These are phyloP conservation scores for Pleurotus eryngii DNA, from an alignment of 768 basidiomycete genomes.

Conservation along the genomic window DNA sequence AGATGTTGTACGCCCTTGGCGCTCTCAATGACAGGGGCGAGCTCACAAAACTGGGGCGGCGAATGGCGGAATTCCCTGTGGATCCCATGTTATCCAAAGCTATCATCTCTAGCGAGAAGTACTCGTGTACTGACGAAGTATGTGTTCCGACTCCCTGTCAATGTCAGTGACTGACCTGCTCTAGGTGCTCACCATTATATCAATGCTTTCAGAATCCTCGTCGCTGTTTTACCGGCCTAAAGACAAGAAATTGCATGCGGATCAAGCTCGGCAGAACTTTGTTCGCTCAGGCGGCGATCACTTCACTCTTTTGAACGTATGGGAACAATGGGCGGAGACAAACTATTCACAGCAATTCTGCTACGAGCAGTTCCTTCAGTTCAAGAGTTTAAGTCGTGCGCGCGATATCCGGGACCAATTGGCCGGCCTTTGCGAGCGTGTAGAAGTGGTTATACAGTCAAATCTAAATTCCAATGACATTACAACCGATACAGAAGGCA, in stretches of 20 bases:
- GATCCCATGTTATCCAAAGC: slow-evolving; percentile 97
- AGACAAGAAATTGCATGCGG: slow-evolving; percentile 96
- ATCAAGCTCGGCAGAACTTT: slow-evolving; percentile 97
- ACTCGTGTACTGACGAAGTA: slow-evolving; percentile 94
- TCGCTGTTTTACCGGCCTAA: slow-evolving; percentile 97
- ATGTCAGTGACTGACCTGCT: background rate
- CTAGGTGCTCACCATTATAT: slow-evolving; percentile 92
- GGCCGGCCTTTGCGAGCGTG: slow-evolving; percentile 92
- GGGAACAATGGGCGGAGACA: slow-evolving; percentile 99
- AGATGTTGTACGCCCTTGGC: slow-evolving; percentile 91
- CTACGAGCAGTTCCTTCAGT: slow-evolving; percentile 93
- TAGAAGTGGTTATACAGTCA: slow-evolving; percentile 84
- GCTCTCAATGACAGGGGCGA: slow-evolving; percentile 96
- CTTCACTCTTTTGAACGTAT: slow-evolving; percentile 95
- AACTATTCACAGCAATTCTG: slow-evolving; percentile 97
- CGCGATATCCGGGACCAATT: slow-evolving; percentile 96
- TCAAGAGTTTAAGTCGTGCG: slow-evolving; percentile 90
- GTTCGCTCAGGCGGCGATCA: slow-evolving; percentile 95
- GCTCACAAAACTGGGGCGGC: slow-evolving; percentile 91
- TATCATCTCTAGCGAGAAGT: slow-evolving; percentile 94
- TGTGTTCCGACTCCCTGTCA: slow-evolving; percentile 16
- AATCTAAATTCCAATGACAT: slow-evolving; percentile 94
- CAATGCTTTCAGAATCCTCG: slow-evolving; percentile 94
- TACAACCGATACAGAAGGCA: slow-evolving; percentile 88
- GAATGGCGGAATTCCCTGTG: slow-evolving; percentile 99